Percentiles rank a stretch among this genome's conserved stretches.
phyloP scores from a whole-genome alignment of 148 eudicot genomes.

The Rheum nobile region DNA sequence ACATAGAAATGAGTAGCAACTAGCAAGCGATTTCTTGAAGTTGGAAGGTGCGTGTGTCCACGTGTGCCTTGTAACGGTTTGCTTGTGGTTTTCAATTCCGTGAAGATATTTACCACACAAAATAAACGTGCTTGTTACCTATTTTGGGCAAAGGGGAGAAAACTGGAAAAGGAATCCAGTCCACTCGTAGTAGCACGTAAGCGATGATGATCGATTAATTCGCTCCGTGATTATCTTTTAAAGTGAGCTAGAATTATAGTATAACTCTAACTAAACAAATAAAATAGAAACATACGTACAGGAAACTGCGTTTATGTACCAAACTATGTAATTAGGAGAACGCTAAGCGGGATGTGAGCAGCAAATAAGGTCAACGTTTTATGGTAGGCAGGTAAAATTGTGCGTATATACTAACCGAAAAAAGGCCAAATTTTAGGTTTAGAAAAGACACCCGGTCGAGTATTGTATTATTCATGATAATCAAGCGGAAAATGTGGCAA shows the following conservation, averaged over 20 bases:
- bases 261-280: too few species aligned
- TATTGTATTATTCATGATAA: too few species aligned
- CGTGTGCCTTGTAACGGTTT: neutral
- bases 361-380: too few species aligned
- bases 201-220: neutral
- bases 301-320: too few species aligned
- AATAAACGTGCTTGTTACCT: neutral
- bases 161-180: neutral
- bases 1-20: neutral
- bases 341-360: too few species aligned
- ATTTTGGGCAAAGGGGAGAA: neutral
- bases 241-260: neutral
- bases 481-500: too few species aligned
- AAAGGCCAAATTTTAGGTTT: too few species aligned
- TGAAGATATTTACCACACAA: slow-evolving; percentile 3
- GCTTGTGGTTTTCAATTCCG: neutral
- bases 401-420: too few species aligned
- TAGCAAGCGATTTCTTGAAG: neutral
- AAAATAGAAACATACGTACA: too few species aligned
- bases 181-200: neutral
- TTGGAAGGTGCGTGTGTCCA: neutral
- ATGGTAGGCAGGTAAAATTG: too few species aligned
- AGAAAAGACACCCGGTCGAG: too few species aligned
- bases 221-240: neutral
- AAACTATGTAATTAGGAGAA: too few species aligned